These are phyloP conservation scores for Starmerella geochares DNA, from an alignment of 805 yeast genomes.

Conservation along the genomic window DNA sequence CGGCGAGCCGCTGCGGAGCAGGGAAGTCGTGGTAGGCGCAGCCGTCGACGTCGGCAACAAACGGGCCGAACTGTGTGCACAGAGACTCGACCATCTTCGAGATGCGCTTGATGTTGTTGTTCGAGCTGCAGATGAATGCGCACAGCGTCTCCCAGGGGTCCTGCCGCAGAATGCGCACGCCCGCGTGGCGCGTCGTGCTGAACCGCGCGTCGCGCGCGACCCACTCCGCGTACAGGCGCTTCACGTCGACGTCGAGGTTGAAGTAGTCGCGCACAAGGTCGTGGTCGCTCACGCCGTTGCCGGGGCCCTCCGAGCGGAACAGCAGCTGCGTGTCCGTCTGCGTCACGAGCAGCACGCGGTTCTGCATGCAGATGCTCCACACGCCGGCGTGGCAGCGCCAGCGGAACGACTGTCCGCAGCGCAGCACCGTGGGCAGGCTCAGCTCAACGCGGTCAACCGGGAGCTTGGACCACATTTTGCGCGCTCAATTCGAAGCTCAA, in stretches of 20 bases:
- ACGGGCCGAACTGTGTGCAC: conserved; percentile 59
- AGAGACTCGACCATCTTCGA: conserved; percentile 82
- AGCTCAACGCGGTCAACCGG: conserved; percentile 37
- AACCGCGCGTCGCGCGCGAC: conserved; percentile 30
- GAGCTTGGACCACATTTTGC: conserved; percentile 24
- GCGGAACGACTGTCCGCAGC: conserved; percentile 79
- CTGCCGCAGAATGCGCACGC: conserved; percentile 77
- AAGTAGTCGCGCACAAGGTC: conserved; percentile 56
- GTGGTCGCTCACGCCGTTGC: conserved; percentile 24
- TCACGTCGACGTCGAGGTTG: conserved; percentile 48
- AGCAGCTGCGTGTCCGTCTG: conserved; percentile 48
- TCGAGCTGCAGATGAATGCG: conserved; percentile 89
- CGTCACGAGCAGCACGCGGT: conserved; percentile 51
- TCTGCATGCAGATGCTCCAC: conserved; percentile 45
- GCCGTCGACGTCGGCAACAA: conserved; percentile 45
- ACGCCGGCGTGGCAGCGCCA: conserved; percentile 56
- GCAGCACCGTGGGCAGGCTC: conserved; percentile 50
- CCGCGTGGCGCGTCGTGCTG: conserved; percentile 35
- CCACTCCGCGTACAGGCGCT: conserved; percentile 55
- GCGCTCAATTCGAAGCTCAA: not conserved
- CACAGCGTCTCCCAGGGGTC: conserved; percentile 95
- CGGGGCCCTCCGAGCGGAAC: conserved; percentile 35
- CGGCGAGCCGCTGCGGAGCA: conserved; percentile 42
- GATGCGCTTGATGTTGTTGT: conserved; percentile 87
- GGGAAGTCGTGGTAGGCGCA: conserved; percentile 66